These are phyloP conservation scores for Bipolaris sorokiniana DNA, from an alignment of 2,329 filamentous ascomycete species.

Conservation along the genomic window DNA sequence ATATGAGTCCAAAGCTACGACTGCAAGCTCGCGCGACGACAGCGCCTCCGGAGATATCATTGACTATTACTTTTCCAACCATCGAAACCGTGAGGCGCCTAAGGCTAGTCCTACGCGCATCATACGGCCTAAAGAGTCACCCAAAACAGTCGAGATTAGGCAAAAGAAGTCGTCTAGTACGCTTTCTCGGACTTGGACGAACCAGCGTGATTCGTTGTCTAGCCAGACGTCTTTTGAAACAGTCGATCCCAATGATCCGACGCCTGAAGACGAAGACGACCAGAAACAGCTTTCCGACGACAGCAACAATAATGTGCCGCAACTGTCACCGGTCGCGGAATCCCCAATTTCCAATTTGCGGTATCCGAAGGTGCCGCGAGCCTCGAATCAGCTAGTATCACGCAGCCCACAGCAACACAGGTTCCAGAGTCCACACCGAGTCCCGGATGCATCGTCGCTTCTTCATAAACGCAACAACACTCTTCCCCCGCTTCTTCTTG, in stretches of 20 bases:
- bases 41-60: conserved; percentile 41
- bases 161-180: conserved; percentile 37
- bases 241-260: conserved; percentile 53
- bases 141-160: conserved; percentile 27
- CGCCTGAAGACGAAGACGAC: conserved; percentile 54
- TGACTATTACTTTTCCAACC: conserved; percentile 47
- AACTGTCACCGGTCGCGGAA: conserved; percentile 52
- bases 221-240: conserved; percentile 57
- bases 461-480: conserved; percentile 26
- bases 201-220: conserved; percentile 41
- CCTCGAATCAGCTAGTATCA: conserved; percentile 55
- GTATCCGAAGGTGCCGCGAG: conserved; percentile 57
- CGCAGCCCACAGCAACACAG: conserved; percentile 27
- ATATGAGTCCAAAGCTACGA: conserved; percentile 25
- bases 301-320: conserved; percentile 20
- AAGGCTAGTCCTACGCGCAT: conserved; percentile 23
- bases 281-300: conserved; percentile 39
- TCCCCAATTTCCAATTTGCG: conserved; percentile 53
- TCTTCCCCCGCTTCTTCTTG: conserved; percentile 41
- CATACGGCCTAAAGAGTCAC: conserved; percentile 24
- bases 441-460: conserved; percentile 15
- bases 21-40: conserved; percentile 30
- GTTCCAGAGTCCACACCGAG: conserved; percentile 19
- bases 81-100: conserved; percentile 14
- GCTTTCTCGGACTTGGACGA: conserved; percentile 37